Evolutionary conservation across 805 yeast species (phyloP), one percentile per base, ranked within the genome.

Genomic region (Kregervanrija fluxuum): DNA sequence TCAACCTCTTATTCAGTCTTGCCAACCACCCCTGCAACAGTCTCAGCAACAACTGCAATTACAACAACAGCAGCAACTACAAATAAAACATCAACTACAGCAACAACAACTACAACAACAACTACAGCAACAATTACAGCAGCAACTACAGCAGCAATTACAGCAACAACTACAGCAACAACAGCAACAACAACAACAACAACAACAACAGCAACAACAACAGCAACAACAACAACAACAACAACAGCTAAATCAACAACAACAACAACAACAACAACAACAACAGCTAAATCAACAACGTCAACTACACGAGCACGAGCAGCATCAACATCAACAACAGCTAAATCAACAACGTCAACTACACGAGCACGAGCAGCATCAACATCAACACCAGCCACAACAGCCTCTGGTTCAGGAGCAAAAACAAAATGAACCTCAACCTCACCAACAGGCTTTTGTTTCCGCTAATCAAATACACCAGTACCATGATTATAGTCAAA

Each of bases 151-250:
- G 28, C 42, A 44, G 12, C 46, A 36, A 13, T 31, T 14, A 11
- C 40, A 40, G 28, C 28, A 36, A 9, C 40, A 41, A n/a, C 38
- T 15, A 17, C 40, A 44, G 17, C 30, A n/a, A 12, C 43, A 33
- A 28, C 14, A 8, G 4, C 46, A 8, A 50, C 48, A 4, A 16
- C 55, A 47, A 13, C 48, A 40, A 14, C 50, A 46, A 17, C 51
- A 33, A 28, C 49, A 45, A 30, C 41, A 37, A 22, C 45, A 43
- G n/a, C 52, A 38, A 33, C 45, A 40, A n/a, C 55, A 41, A 28
- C 50, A 38, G 8, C 47, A 33, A 8, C 54, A 44, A 33, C 17
- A 11, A n/a, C 49, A 38, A 16, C 48, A 41, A 12, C 48, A 28
- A 8, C 41, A 38, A 32, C 48, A 46, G 30, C 10, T 28, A 12